phyloP scores from a whole-genome alignment of 163 green algal species.

The Chloromonas sp. region DNA sequence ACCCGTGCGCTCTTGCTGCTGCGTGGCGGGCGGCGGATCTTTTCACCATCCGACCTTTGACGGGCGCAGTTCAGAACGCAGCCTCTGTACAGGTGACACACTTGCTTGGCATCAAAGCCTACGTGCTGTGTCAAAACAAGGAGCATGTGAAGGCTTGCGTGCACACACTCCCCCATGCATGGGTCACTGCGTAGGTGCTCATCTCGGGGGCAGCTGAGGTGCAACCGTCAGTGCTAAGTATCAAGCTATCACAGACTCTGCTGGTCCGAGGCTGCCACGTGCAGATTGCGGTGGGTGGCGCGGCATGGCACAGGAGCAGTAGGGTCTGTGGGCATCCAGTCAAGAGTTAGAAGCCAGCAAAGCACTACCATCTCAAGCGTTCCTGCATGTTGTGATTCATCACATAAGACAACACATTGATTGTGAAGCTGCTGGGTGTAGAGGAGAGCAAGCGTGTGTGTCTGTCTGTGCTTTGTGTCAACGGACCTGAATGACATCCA shows the following conservation, averaged over 20 bases:
- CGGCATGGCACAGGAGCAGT: too few relatives aligned
- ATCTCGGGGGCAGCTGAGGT: neutral
- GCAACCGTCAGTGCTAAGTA: neutral
- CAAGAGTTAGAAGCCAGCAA: too few relatives aligned
- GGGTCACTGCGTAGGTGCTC: neutral
- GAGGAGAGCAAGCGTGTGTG: too few relatives aligned
- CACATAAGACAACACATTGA: too few relatives aligned
- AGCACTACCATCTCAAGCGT: too few relatives aligned
- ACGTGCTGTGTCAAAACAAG: neutral
- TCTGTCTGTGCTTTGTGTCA: too few relatives aligned
- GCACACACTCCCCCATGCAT: neutral
- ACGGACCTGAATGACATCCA: too few relatives aligned
- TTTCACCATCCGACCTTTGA: neutral
- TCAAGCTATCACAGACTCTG: slow-evolving; percentile 7
- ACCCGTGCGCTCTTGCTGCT: neutral
- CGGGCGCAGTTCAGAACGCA: neutral
- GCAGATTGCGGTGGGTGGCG: neutral
- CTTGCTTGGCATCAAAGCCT: neutral
- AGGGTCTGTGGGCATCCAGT: too few relatives aligned
- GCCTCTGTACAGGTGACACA: neutral
- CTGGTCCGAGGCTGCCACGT: neutral
- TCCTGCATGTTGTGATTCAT: too few relatives aligned
- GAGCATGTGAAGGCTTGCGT: neutral
- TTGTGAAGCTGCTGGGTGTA: too few relatives aligned
- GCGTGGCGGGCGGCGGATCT: neutral